A percentile compares a stretch with the other conserved stretches of the same genome.
Evolutionary conservation across 495 filamentous ascomycete genomes (phyloP).

Genomic region (Talaromyces liani): DNA sequence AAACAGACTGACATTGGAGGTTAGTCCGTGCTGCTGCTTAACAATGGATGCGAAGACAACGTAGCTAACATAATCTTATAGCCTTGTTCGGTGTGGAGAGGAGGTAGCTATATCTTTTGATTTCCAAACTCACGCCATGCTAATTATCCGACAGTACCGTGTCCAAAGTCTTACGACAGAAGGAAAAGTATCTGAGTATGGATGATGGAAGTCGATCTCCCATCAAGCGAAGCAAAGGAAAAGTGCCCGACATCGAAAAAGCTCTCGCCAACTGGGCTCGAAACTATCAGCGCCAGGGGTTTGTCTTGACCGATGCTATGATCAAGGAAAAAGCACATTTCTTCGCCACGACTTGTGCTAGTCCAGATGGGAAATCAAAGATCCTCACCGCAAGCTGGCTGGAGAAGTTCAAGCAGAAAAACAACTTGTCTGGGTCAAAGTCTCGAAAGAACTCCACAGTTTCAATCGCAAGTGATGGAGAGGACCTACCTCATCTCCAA

Average conservation of each 20-base stretch:
- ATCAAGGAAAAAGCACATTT: slow-evolving; percentile 83
- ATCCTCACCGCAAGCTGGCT: slow-evolving; percentile 73
- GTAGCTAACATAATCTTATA: slow-evolving; percentile 20
- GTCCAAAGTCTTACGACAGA: slow-evolving; percentile 92
- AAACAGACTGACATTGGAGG: slow-evolving; percentile 98
- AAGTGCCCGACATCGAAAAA: slow-evolving; percentile 91
- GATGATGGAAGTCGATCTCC: slow-evolving; percentile 86
- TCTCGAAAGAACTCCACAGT: slow-evolving; percentile 63
- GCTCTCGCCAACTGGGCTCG: slow-evolving; percentile 84
- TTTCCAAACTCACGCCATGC: neutral
- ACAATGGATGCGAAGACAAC: neutral
- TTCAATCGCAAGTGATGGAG: slow-evolving; percentile 45
- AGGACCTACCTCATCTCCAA: slow-evolving; percentile 38
- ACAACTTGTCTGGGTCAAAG: slow-evolving; percentile 61
- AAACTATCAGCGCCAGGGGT: slow-evolving; percentile 72
- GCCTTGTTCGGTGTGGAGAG: slow-evolving; percentile 94
- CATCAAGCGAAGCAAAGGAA: slow-evolving; percentile 81
- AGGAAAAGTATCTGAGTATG: slow-evolving; percentile 89
- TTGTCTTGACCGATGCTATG: slow-evolving; percentile 68
- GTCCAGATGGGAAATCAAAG: slow-evolving; percentile 69
- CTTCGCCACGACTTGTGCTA: slow-evolving; percentile 73
- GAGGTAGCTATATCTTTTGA: slow-evolving; percentile 56
- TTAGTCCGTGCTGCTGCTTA: slow-evolving; percentile 31
- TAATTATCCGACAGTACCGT: slow-evolving; percentile 64
- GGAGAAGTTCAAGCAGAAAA: slow-evolving; percentile 95